Percentiles rank a stretch among this genome's conserved stretches.
Evolutionary conservation across 495 filamentous ascomycete genomes (phyloP).

Genomic region (Neurospora terricola): DNA sequence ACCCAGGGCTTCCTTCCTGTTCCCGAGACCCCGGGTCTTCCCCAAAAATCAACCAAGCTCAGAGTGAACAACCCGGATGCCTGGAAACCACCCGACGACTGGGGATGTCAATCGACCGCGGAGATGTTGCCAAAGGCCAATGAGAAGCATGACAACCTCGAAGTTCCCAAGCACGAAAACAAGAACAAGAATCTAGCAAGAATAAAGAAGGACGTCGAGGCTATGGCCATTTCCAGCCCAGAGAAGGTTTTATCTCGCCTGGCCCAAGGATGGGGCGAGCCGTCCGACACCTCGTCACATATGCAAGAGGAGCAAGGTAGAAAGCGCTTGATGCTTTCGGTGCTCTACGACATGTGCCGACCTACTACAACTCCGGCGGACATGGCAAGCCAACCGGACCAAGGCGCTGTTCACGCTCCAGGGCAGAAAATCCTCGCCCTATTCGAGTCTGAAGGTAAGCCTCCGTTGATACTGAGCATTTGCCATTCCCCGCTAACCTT

Average conservation of each 20-base stretch:
- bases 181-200: constrained; percentile 9
- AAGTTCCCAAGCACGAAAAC: neutral
- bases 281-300: constrained; percentile 23
- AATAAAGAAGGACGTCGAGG: constrained; percentile 29
- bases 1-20: neutral
- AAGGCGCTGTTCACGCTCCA: neutral
- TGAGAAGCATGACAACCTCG: neutral
- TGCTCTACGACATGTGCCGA: constrained; percentile 15
- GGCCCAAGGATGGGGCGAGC: constrained; percentile 30
- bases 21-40: neutral
- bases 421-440: constrained; percentile 26
- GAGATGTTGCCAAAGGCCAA: neutral
- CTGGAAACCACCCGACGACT: constrained; percentile 25
- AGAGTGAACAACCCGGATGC: constrained; percentile 21
- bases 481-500: constrained; percentile 7
- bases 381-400: neutral
- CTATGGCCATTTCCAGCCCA: constrained; percentile 34
- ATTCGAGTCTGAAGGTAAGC: constrained; percentile 33
- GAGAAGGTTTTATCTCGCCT: constrained; percentile 35
- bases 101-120: constrained; percentile 10
- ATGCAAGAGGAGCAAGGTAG: constrained; percentile 30
- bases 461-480: neutral
- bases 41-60: constrained; percentile 1
- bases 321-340: constrained; percentile 37
- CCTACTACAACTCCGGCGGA: neutral